Evolutionary conservation across 352 stramenopile species (phyloP), one percentile per base, ranked within the genome.

Genomic region (Pythium dissotocum): DNA sequence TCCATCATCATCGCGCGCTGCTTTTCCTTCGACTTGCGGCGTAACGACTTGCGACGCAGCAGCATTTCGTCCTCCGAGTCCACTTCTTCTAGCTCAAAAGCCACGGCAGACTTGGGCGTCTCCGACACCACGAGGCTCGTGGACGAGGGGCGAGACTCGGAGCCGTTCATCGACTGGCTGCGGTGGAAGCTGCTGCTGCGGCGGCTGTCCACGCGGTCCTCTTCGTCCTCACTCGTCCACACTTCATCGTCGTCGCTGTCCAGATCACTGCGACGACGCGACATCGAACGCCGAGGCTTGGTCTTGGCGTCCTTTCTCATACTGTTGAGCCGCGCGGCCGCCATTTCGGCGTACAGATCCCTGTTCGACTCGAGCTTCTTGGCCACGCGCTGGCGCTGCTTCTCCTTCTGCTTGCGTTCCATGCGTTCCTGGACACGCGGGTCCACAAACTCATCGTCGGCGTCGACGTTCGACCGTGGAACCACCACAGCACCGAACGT

Each of bases 361-460:
- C 80, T 77, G 61, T 92, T 92, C 48, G 75, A 85, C 66, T 92
- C 83, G 56, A 92, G 77, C 44, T 92, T 92, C 66, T 87, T 80
- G 26, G 74, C 76, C 18, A 80, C 80, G 18, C 77, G 75, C 42
- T 75, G 71, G 70, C 77, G 73, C 30, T 82, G 72, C 65, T 87
- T 88, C 57, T 89, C 75, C 53, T 83, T 83, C 44, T 87, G 61
- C 70, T 87, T 77, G 18, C 77, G 72, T 12, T 81, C 79, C 28
- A 78, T 63, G 0, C 76, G 76, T 42, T 76, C 78, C 4, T 65
- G 70, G 12, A 84, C 73, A 30, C 77, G 69, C 36, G 82, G 75
- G 49, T 92, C 83, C 14, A 89, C 72, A 63, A 89, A 84, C 26
- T 90, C 68, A 32, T 69, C 78, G 3, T 63, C 62, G 42, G 33